Conservation (phyloP, 768 basidiomycete genomes). For the Suillus clintonianus region DNA sequence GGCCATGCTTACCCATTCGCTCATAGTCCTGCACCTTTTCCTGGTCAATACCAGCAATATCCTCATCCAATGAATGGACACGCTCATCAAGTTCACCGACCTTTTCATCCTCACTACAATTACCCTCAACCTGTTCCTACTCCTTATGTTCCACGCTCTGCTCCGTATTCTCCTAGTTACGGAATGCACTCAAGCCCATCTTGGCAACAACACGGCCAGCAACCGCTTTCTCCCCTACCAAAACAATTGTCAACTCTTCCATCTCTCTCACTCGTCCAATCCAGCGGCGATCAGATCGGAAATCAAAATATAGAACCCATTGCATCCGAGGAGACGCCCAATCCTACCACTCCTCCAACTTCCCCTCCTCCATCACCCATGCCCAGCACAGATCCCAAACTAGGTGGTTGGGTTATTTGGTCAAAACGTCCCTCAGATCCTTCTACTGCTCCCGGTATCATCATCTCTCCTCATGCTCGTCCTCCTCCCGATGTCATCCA, state of each 20-base stretch:
- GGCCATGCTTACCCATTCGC: conserved; percentile 2
- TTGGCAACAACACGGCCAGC: conserved; percentile 43
- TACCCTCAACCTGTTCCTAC: conserved; percentile 32
- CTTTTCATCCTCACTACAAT: conserved; percentile 38
- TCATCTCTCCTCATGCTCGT: conserved; percentile 63
- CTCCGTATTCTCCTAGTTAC: conserved; percentile 35
- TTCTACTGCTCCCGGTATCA: conserved; percentile 63
- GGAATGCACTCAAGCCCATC: conserved; percentile 31
- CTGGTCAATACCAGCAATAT: conserved; percentile 38
- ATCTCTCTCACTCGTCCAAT: conserved; percentile 18
- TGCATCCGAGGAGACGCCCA: conserved; percentile 19
- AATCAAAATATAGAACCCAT: conserved; percentile 5
- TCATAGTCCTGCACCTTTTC: conserved; percentile 25
- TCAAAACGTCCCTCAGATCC: conserved; percentile 71
- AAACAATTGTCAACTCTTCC: conserved; percentile 62
- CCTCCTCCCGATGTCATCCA: conserved; percentile 63
- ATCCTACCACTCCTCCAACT: conserved; percentile 15
- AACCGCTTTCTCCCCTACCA: conserved; percentile 58
- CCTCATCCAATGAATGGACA: conserved; percentile 43
- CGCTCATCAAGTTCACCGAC: conserved; percentile 35
- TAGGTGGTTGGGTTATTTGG: conserved; percentile 63
- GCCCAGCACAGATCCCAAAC: not conserved
- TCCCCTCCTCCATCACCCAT: not conserved
- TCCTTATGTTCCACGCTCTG: conserved; percentile 27
- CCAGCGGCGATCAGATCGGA: conserved; percentile 3